Evolutionary conservation across 768 basidiomycete genomes (phyloP).

Genomic region (Hygrocybe coccinea): DNA sequence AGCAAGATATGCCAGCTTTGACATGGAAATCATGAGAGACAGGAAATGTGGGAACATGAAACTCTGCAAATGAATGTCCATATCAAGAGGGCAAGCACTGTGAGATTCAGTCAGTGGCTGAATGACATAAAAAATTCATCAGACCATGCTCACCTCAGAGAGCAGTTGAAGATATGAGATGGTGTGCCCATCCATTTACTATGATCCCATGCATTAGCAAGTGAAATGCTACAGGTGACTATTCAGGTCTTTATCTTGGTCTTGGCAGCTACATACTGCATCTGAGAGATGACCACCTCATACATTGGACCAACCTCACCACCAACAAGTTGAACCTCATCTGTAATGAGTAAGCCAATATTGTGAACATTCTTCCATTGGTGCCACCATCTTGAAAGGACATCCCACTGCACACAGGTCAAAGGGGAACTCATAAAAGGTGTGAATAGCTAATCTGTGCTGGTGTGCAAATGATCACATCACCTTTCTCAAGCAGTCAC

Average conservation of each 20-base stretch:
- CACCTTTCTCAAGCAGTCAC: too few species aligned
- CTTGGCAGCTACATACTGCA: too few species aligned
- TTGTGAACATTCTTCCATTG: constrained; percentile 95
- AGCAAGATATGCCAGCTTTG: constrained; percentile 93
- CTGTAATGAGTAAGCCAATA: too few species aligned
- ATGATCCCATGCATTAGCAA: constrained; percentile 92
- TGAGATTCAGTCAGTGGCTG: constrained; percentile 11
- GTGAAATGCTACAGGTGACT: constrained; percentile 89
- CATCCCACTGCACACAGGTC: constrained; percentile 83
- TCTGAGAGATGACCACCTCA: constrained; percentile 97
- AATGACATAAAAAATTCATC: neutral
- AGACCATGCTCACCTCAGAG: constrained; percentile 59
- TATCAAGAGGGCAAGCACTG: too few species aligned
- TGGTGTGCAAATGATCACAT: constrained; percentile 94
- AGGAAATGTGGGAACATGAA: constrained; percentile 98
- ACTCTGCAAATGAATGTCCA: constrained; percentile 93
- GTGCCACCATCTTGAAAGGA: constrained; percentile 90
- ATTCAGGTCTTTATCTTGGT: constrained; percentile 90
- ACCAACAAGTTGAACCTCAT: constrained; percentile 92
- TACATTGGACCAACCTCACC: constrained; percentile 95
- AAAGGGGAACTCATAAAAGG: neutral
- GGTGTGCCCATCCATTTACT: constrained; percentile 98
- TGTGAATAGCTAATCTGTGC: constrained; percentile 54
- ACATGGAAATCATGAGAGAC: constrained; percentile 98
- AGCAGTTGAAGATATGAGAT: constrained; percentile 96